Percentiles rank a stretch among this genome's conserved stretches.
phyloP scores from a whole-genome alignment of 306 rosid species.

The Senna tora region DNA sequence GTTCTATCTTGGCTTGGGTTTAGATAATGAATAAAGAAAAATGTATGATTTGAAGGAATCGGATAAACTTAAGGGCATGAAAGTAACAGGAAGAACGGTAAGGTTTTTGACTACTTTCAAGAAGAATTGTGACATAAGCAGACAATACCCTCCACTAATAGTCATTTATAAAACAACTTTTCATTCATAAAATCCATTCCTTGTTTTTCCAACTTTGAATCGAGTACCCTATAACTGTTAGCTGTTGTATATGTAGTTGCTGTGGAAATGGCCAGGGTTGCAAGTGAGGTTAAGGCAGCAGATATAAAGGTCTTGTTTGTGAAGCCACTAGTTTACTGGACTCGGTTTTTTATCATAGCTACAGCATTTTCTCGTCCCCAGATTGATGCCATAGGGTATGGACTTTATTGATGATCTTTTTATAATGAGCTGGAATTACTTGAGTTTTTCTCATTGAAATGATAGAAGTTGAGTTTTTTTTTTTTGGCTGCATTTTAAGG shows the following conservation, averaged over 20 bases:
- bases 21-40: background rate
- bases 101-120: background rate
- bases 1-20: no score
- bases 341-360: slow-evolving; percentile 84
- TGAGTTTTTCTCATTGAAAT: slow-evolving; percentile 25
- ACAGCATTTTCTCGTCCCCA: slow-evolving; percentile 98
- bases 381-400: slow-evolving; percentile 82
- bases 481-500: slow-evolving; percentile 52
- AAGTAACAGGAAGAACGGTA: background rate
- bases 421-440: slow-evolving; percentile 23
- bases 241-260: slow-evolving; percentile 66
- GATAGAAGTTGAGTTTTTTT: slow-evolving; percentile 11
- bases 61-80: slow-evolving; percentile 26
- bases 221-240: slow-evolving; percentile 28
- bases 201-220: background rate
- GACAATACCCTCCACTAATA: background rate
- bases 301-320: slow-evolving; percentile 92
- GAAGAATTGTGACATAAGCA: background rate
- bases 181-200: slow-evolving; percentile 10
- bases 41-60: background rate
- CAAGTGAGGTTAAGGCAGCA: slow-evolving; percentile 88
- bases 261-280: slow-evolving; percentile 85
- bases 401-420: slow-evolving; percentile 26
- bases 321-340: slow-evolving; percentile 98
- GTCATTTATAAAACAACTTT: slow-evolving; percentile 2